Evolutionary conservation across 2,329 filamentous ascomycete genomes (phyloP).

Genomic region (Coniochaeta ligniaria): DNA sequence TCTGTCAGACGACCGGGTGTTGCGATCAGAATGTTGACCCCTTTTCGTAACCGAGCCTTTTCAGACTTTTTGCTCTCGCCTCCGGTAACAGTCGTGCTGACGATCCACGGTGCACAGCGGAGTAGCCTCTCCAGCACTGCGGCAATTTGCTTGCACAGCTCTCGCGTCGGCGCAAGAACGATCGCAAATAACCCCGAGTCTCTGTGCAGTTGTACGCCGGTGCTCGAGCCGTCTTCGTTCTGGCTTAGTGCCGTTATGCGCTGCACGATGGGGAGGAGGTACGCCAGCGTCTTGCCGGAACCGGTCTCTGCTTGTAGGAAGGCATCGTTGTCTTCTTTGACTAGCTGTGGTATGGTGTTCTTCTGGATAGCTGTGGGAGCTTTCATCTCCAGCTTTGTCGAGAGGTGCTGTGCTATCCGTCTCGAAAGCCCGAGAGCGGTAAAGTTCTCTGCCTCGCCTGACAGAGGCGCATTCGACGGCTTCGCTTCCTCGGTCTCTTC

Average conservation of each 20-base stretch:
- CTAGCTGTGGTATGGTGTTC: conserved; percentile 72
- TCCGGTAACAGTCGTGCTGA: conserved; percentile 74
- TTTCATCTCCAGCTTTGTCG: conserved; percentile 80
- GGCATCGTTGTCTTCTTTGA: conserved; percentile 77
- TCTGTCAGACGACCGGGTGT: conserved; percentile 88
- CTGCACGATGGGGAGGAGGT: conserved; percentile 86
- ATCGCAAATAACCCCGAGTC: conserved; percentile 90
- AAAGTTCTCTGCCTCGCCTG: conserved; percentile 79
- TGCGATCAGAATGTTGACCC: conserved; percentile 90
- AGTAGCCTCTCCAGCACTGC: conserved; percentile 78
- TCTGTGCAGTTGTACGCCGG: conserved; percentile 57
- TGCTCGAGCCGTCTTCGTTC: conserved; percentile 35
- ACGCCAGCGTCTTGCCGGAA: conserved; percentile 96
- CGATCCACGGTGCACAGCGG: conserved; percentile 88
- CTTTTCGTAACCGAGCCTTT: conserved; percentile 89
- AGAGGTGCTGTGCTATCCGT: conserved; percentile 72
- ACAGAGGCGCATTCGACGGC: conserved; percentile 85
- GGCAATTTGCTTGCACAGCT: conserved; percentile 90
- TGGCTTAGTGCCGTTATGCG: conserved; percentile 72
- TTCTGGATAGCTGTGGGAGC: conserved; percentile 93
- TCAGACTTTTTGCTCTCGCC: conserved; percentile 70
- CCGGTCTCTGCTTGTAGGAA: conserved; percentile 97
- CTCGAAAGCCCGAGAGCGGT: conserved; percentile 77
- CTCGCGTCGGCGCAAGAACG: conserved; percentile 86
- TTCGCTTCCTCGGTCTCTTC: conserved; percentile 49